Base-by-base conservation (phyloP, 257 asterid genomes). In the Capsicum pubescens region DNA sequence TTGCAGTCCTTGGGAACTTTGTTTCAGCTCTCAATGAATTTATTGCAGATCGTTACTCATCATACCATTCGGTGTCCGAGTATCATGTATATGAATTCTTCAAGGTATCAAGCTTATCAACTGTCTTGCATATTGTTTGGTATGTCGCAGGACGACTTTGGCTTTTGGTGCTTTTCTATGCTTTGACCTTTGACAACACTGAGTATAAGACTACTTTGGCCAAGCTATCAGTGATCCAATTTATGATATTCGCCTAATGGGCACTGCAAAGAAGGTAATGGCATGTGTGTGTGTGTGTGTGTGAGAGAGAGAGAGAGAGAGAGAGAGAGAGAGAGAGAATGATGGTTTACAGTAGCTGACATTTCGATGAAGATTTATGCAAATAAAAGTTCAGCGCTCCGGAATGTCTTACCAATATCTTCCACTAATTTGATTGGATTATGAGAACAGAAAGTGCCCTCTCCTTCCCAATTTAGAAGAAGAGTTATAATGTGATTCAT, bases 1-100 rank as follows among this genome's bases (percentile, higher is more conserved):
- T 16, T 89, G 95, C 97, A 97, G 99, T 97, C 87, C 98, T 97
- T 76, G 99, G 98, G 87, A 97, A 89, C 92, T 97, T 97, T 42
- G 92, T 97, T 67, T 95, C 98, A 56, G 98, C 98, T 85, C 94
- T 97, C 82, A 97, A 95, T 86, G 86, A 79, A 85, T 97, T 97
- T 87, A 91, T 95, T 78, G 97, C 95, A 3, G 98, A 91, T 81
- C 93, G 92, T 48, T 95, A 97, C 89, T 91, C 94, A 60, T 85
- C 15, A 52, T 88, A 89, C 48, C 97, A 89, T 84, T 90, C 94
- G 3, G 89, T 97, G 78, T 93, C 98, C 15, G 98, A 97, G 81
- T 97, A 97, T 90, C 95, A 95, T 80, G 98, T 93, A 64, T 95
- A 97, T 58, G 99, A 97, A 80, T 97, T 93, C 84, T 97, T 92